A percentile compares a stretch with the other conserved stretches of the same genome.
phyloP scores from a whole-genome alignment of 192 early-diverging fungal genomes.

The Spinellus fusiger region DNA sequence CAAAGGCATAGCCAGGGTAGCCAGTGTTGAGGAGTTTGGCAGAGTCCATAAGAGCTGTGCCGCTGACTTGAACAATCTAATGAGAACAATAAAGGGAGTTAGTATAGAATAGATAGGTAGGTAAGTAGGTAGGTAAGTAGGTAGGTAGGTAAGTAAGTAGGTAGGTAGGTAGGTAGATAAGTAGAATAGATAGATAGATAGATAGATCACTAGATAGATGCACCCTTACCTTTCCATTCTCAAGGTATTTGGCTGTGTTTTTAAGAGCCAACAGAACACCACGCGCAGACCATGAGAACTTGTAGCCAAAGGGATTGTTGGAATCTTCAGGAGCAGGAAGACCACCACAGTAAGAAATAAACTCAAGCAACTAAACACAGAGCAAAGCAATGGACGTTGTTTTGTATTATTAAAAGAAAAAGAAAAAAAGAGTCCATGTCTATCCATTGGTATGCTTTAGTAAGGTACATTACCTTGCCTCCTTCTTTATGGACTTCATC shows the following conservation, averaged over 20 bases:
- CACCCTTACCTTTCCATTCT: conserved; percentile 72
- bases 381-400: background rate
- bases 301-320: conserved; percentile 99
- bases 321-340: conserved; percentile 94
- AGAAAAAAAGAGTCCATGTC: background rate
- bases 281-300: conserved; percentile 97
- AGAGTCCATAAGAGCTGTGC: conserved; percentile 83
- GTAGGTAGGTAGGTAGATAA: too few relatives aligned
- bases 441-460: too few relatives aligned
- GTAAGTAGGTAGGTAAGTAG: too few relatives aligned
- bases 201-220: conserved; percentile 6
- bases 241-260: conserved; percentile 88
- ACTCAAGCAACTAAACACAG: conserved; percentile 56
- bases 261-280: conserved; percentile 95
- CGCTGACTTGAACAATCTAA: conserved; percentile 68
- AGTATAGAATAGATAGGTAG: conserved; percentile 3
- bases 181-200: too few relatives aligned
- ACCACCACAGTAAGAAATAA: conserved; percentile 96
- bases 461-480: conserved; percentile 76
- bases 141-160: too few relatives aligned
- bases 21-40: conserved; percentile 84
- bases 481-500: conserved; percentile 77
- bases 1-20: conserved; percentile 94
- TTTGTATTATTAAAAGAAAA: background rate
- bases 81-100: background rate